Evolutionary conservation across 345 rosid species (phyloP), one percentile per base, ranked within the genome.

Genomic region (Eucalyptus pauciflora): DNA sequence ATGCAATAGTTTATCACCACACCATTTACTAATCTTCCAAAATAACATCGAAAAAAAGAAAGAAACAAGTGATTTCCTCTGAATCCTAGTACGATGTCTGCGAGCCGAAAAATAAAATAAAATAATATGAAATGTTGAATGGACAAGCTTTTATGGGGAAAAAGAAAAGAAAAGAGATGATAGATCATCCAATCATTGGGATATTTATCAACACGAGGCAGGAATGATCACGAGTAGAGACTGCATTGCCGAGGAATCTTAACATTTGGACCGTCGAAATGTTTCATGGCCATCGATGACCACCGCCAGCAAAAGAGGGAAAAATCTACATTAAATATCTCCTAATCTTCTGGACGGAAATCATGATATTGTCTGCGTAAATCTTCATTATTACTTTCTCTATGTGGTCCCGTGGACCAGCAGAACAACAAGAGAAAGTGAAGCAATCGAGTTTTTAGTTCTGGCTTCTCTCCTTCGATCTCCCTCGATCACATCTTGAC

Each of bases 131-230:
- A 43, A 29, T 62, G 14, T 13, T 71, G 25, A 20, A 71, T 18
- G 81, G 46, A 71, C 11, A 10, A 71, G 25, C 45, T 18, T 71
- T 71, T 10, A 71, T 5, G 45, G 29, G 58, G 1, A 1, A 1
- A 1, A 24, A 9, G 9, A 37, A 7, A 8, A 8, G 4, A 3
- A 17, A 3, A 10, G 2, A 18, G 27, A 41, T 6, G 48, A 41
- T 41, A 9, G 25, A 76, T 37, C 46, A 25, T 76, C 83, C 48
- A 6, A 20, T 41, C 83, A 37, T 43, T 4, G 46, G 25, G 81
- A 71, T 33, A 71, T 5, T 71, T 71, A 71, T 18, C 81, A 71
- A 37, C 46, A 17, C 46, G 13, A 71, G 46, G 81, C 25, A 37
- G 25, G 81, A 71, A 37, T 37, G 81, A 71, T 37, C 81, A 18